Evolutionary conservation across 192 early-diverging fungal genomes (phyloP), one percentile per base, ranked within the genome.

Genomic region (Thamnidium elegans): DNA sequence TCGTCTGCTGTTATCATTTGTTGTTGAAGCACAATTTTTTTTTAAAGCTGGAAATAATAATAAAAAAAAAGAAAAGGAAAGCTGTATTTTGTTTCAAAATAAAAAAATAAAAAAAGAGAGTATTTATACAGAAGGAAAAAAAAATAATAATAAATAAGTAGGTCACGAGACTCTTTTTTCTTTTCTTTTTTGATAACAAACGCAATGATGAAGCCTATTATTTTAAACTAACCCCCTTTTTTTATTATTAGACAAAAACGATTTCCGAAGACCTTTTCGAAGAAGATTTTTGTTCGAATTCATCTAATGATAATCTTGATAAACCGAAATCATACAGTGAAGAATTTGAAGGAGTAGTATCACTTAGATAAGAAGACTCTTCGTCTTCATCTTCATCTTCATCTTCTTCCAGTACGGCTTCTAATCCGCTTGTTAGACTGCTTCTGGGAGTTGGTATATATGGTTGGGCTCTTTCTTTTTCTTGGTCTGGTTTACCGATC

Each of bases 341-440:
- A 26, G 58, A 59, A 10, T 20, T 45, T 14, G 14, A 23, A n/a
- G 58, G 58, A 11, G 58, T 59, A 21, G 58, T 45, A 5, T 56
- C 31, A 39, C 34, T 50, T 6, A 36, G 30, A 15, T 46, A 21
- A 63, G 61, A 3, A 56, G 45, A 8, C 63, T 61, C 2, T 69
- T n/a, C 68, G 0, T 70, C 68, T 0, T 62, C 58, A 14, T 60
- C 42, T 14, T 55, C 19, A 31, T 66, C 65, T 15, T 59, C 65
- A 21, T 67, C 34, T 13, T 67, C 65, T 64, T 70, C 68, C 21
- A 45, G 14, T 11, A 70, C 68, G 9, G 54, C 55, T 4, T 63
- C 44, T 1, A 70, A 46, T 1, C 43, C 62, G 7, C 20, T 59
- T 15, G 53, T 30, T n/a, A 56, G 32, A 39, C 34, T 36, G 32